Conservation (phyloP, 768 basidiomycete genomes). For the Kwoniella bestiolae region DNA sequence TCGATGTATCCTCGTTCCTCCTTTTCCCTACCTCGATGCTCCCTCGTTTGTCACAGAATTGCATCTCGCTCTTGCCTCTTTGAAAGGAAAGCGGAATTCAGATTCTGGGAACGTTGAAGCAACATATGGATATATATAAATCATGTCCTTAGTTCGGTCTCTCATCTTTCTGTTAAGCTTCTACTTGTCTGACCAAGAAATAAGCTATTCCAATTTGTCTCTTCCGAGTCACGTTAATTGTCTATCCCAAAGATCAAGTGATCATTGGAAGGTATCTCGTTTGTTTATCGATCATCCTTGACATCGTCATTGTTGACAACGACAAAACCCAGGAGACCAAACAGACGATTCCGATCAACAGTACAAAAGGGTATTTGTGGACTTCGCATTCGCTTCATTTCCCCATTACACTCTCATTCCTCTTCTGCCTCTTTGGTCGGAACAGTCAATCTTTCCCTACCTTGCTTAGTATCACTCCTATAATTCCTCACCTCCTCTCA, state of each 20-base stretch:
- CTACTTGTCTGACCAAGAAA: neutral
- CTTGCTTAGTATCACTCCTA: neutral
- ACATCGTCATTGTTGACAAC: neutral
- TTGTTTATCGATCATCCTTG: neutral
- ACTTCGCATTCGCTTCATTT: too few relatives aligned
- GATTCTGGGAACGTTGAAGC: too few relatives aligned
- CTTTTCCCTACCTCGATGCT: too few relatives aligned
- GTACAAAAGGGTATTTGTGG: neutral
- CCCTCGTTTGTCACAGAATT: too few relatives aligned
- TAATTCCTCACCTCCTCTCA: neutral
- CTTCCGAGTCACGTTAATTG: conserved; percentile 1
- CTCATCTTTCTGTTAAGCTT: neutral
- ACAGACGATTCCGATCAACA: neutral
- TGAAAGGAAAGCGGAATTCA: neutral
- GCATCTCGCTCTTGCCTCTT: neutral
- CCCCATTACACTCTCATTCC: neutral
- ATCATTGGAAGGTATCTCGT: neutral
- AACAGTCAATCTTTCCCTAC: neutral
- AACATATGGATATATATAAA: neutral
- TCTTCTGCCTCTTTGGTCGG: neutral
- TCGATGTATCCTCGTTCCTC: neutral
- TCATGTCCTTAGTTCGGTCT: too few relatives aligned
- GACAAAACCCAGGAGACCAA: neutral
- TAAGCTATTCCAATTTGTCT: neutral
- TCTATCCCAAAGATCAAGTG: neutral